A percentile compares a stretch with the other conserved stretches of the same genome.
Evolutionary conservation across 352 stramenopile genomes (phyloP).

Genomic region (Globisporangium echinulatum): DNA sequence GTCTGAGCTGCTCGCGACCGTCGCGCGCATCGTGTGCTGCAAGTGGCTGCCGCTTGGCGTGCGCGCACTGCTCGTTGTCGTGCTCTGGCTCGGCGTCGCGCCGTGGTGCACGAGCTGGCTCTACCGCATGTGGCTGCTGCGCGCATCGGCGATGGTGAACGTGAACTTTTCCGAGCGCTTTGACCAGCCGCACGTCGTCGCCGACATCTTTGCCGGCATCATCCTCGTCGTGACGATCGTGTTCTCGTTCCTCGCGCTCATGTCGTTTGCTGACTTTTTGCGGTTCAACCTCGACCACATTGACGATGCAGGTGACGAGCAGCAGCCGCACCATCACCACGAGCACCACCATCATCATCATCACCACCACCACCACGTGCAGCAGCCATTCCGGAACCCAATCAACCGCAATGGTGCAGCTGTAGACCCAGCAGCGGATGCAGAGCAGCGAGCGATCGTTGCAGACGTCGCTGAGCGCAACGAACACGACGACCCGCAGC

Average conservation of each 20-base stretch:
- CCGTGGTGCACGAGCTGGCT: constrained; percentile 91
- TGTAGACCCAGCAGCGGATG: not conserved
- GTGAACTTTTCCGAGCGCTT: constrained; percentile 81
- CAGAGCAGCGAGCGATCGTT: not conserved
- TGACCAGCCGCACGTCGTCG: constrained; percentile 53
- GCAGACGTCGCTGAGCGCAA: constrained; percentile 1
- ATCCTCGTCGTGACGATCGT: constrained; percentile 90
- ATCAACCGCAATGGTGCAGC: constrained; percentile 4
- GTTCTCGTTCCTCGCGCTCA: constrained; percentile 92
- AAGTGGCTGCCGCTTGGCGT: constrained; percentile 89
- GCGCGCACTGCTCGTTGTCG: constrained; percentile 59
- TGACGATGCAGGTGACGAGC: constrained; percentile 49
- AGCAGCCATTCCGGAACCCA: constrained; percentile 2
- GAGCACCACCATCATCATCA: constrained; percentile 11
- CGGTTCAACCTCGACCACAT: constrained; percentile 88
- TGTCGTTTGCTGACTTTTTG: constrained; percentile 93
- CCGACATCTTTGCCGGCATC: constrained; percentile 86
- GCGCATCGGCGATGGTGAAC: constrained; percentile 78
- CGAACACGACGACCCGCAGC: constrained; percentile 20
- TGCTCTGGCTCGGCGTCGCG: constrained; percentile 86
- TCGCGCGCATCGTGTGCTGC: constrained; percentile 66
- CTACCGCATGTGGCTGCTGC: constrained; percentile 92
- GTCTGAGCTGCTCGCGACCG: constrained; percentile 80
- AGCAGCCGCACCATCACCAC: constrained; percentile 21
- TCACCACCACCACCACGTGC: constrained; percentile 9